Conservation (phyloP, 805 yeast species). For the Pichia nakasei region DNA sequence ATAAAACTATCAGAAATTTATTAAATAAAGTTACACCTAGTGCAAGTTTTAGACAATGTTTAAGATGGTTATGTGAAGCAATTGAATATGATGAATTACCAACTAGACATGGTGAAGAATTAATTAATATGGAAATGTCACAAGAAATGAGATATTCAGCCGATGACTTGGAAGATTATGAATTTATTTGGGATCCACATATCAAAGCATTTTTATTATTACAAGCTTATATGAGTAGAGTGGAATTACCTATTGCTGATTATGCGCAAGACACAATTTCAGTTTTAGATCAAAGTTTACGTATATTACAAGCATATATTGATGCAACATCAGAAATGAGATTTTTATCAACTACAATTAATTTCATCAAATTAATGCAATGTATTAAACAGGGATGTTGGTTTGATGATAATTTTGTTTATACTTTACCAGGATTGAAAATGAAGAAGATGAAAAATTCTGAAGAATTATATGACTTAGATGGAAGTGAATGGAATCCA, state of each 20-base stretch:
- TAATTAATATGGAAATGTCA: constrained; percentile 78
- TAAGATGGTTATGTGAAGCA: constrained; percentile 50
- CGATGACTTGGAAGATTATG: constrained; percentile 45
- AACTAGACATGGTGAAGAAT: constrained; percentile 85
- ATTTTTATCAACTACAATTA: constrained; percentile 49
- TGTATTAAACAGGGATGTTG: constrained; percentile 83
- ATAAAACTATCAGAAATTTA: constrained; percentile 71
- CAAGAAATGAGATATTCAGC: constrained; percentile 58
- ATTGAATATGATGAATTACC: constrained; percentile 83
- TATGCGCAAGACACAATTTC: constrained; percentile 90
- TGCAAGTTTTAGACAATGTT: constrained; percentile 50
- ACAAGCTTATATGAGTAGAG: constrained; percentile 63
- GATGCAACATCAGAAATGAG: constrained; percentile 88
- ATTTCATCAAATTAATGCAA: constrained; percentile 64
- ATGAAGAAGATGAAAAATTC: constrained; percentile 13
- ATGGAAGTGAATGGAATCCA: constrained; percentile 32
- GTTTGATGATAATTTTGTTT: constrained; percentile 70
- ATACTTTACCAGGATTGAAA: constrained; percentile 42
- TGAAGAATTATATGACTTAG: constrained; percentile 17
- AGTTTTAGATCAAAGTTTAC: constrained; percentile 86
- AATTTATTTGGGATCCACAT: constrained; percentile 80
- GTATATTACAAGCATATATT: constrained; percentile 86
- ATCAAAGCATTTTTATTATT: constrained; percentile 65
- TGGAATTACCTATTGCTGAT: constrained; percentile 88
- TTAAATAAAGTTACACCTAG: constrained; percentile 40